Evolutionary conservation across 768 basidiomycete genomes (phyloP).

Genomic region (Calocera viscosa): DNA sequence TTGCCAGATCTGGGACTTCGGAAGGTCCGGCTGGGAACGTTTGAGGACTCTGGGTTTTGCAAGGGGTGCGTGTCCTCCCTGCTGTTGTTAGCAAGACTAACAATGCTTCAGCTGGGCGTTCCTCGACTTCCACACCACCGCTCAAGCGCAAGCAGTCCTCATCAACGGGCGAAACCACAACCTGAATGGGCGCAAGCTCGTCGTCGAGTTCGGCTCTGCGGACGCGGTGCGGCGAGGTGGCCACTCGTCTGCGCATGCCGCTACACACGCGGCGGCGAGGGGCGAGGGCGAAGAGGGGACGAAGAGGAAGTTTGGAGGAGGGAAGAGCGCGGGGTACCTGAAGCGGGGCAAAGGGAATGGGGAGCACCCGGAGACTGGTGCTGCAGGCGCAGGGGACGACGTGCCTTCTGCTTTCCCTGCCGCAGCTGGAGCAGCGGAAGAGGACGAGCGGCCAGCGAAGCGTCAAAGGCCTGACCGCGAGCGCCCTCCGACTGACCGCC

Average conservation of each 20-base stretch:
- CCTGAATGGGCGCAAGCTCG: constrained; percentile 70
- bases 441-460: constrained; percentile 5
- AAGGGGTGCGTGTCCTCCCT: constrained; percentile 59
- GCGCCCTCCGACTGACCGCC: constrained; percentile 11
- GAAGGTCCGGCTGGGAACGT: constrained; percentile 86
- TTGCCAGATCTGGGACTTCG: constrained; percentile 43
- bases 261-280: too few species aligned
- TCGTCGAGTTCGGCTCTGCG: constrained; percentile 77
- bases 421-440: background rate
- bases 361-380: constrained; percentile 15
- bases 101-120: constrained; percentile 64
- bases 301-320: constrained; percentile 16
- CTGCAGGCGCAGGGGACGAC: background rate
- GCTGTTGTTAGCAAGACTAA: background rate
- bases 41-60: constrained; percentile 87
- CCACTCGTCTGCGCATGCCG: constrained; percentile 1
- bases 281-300: constrained; percentile 12
- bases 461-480: constrained; percentile 6
- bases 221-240: constrained; percentile 83
- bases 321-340: constrained; percentile 1
- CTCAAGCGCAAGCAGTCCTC: constrained; percentile 70
- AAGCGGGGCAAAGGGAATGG: constrained; percentile 2
- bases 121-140: constrained; percentile 70
- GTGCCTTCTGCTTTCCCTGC: background rate
- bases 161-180: constrained; percentile 74